Evolutionary conservation across 139 green algal genomes (phyloP), one percentile per base, ranked within the genome.

Genomic region (Picochlorum sp.): DNA sequence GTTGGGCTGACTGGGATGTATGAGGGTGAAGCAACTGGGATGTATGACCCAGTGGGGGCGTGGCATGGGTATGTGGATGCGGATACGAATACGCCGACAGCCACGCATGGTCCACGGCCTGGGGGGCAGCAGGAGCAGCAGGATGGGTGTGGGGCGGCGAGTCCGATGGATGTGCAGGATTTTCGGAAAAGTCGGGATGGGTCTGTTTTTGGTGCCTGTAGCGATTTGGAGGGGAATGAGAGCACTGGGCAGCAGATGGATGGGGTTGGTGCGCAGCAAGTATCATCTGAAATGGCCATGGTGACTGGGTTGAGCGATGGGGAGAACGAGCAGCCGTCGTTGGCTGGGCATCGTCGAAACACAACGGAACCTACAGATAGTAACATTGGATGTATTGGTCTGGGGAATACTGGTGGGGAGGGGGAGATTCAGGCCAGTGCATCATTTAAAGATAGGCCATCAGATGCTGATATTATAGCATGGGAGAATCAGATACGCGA

Each of bases 401-500:
- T 20, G 8, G 60, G 4, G 16, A 24, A 24, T 21, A 6, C 60
- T 21, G 13, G 10, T 15, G 37, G 13, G 8, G n/a, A 38, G n/a
- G 31, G 14, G 28, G 28, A 24, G 23, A 20, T 21, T 45, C 15
- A 66, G 16, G 37, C 26, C 16, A n/a, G 20, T 16, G 57, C 14
- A 21, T 16, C 34, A 15, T 56, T 72, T 8, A 26, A 51, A 21
- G 24, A 61, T 31, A 56, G 70, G 15, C 79, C 79, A 3, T 72
- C 76, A 4, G 79, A 85, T 45, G 79, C 73, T 0, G 67, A 78
- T 34, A 85, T 85, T 47, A 72, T 85, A n/a, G 66, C 62, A 1
- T 81, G 70, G 49, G 72, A 85, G 63, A 83, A 83, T 31, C 20
- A 65, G 4, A 62, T 51, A 49, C 65, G 38, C 16, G 28, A 51